Base-by-base conservation (phyloP, 257 asterid genomes). In the Rauvolfia tetraphylla region DNA sequence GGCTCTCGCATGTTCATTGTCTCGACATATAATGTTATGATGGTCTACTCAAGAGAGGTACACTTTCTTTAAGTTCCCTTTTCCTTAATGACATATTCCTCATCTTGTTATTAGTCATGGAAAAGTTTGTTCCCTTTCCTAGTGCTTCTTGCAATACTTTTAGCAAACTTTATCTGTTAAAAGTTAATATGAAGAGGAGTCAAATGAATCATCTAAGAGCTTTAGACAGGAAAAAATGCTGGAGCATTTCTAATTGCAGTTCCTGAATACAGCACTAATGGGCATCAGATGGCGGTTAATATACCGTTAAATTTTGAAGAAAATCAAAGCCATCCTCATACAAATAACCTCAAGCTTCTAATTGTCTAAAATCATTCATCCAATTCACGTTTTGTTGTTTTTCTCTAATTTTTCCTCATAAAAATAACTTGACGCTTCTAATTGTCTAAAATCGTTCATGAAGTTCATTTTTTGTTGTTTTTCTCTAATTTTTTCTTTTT, bases 1-100 rank as follows among this genome's bases (percentile, higher is more conserved):
- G 90, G 91, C 34, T 88, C 96, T 38, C 89, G 91, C 27, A 83
- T 89, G 92, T 88, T 81, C 82, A 67, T 87, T 71, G 80, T 25
- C 3, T 89, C 92, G 42, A 80, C 85, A 75, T 89, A 41, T 76
- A 84, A 82, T 25, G 86, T 88, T 31, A 79, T 88, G n/a, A 84
- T 83, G 58, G 59, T 89, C 79, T 89, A 89, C 82, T 82, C 91
- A 61, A 88, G 90, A 7, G 96, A 91, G 94, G 96, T 91, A 83
- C 29, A 38, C 5, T 29, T 59, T 59, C 36, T 59, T 3, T 27
- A 10, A 7, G 23, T 23, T 23, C 31, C 15, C 20, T 53, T 53
- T 53, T 61, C 58, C 44, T 29, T 10, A 22, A 25, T 48, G 25
- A 13, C 25, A n/a, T n/a, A n/a, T n/a, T n/a, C n/a, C 20, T 53